Conservation (phyloP, 176 grass and related monocot species). For the Themeda triandra region DNA sequence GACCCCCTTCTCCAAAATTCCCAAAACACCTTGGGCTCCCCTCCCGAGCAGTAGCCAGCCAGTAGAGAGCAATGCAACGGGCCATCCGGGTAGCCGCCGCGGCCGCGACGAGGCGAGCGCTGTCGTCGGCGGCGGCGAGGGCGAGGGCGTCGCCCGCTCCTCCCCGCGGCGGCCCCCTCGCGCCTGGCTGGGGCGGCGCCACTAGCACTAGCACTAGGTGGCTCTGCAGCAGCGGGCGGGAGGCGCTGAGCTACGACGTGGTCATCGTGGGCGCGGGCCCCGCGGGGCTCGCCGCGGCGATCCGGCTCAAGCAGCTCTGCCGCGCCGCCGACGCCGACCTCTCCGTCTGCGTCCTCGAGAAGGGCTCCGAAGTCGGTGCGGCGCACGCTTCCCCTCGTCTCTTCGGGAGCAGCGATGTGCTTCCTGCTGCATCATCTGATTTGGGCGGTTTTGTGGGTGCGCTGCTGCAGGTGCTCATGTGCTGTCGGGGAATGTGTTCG, state of each 20-base stretch:
- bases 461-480: constrained; percentile 69
- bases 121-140: not conserved
- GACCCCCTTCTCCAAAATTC: not conserved
- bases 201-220: constrained; percentile 5
- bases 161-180: not conserved
- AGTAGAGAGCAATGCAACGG: constrained; percentile 27
- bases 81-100: constrained; percentile 25
- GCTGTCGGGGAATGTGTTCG: constrained; percentile 93
- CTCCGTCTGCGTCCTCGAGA: constrained; percentile 89
- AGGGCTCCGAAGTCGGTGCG: constrained; percentile 86
- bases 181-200: not conserved
- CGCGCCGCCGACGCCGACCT: constrained; percentile 65
- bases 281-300: constrained; percentile 77
- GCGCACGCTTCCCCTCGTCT: not conserved
- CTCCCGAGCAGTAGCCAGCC: too few relatives aligned
- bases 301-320: constrained; percentile 90
- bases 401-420: not conserved
- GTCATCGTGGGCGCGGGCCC: constrained; percentile 85
- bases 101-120: constrained; percentile 8
- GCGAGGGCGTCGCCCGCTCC: not conserved
- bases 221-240: constrained; percentile 49
- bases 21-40: not conserved
- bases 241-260: constrained; percentile 78
- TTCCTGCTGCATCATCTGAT: not conserved
- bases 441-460: not conserved